phyloP scores from a whole-genome alignment of 75 land plant species.

The Ceratopteris richardii region DNA sequence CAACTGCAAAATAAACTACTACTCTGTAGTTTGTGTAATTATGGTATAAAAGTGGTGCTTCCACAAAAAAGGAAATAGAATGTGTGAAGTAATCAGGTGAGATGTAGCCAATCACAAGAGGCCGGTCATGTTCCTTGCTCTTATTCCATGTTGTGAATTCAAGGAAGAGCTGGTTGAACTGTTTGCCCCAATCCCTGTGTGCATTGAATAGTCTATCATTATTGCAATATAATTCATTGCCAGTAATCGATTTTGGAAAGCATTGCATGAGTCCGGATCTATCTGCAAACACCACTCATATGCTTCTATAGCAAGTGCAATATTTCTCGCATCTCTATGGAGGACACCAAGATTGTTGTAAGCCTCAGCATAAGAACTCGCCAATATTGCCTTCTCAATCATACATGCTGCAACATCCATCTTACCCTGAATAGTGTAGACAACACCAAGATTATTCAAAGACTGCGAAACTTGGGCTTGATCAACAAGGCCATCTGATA shows the following conservation, averaged over 20 bases:
- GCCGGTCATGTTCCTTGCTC: conserved; percentile 69
- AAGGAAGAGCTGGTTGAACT: conserved; percentile 64
- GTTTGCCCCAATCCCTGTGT: conserved; percentile 98
- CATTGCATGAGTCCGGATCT: conserved; percentile 98
- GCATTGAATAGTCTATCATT: conserved; percentile 78
- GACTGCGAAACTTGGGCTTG: conserved; percentile 92
- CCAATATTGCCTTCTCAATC: conserved; percentile 95
- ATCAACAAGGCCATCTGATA: conserved; percentile 92
- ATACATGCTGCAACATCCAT: conserved; percentile 97
- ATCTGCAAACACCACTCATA: conserved; percentile 91
- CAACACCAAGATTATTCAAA: conserved; percentile 95
- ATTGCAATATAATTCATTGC: conserved; percentile 89
- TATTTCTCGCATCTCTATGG: conserved; percentile 93
- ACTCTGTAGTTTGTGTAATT: conserved; percentile 85
- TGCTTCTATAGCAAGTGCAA: conserved; percentile 77
- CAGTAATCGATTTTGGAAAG: conserved; percentile 92
- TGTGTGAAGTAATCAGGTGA: conserved; percentile 99
- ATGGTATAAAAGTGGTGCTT: conserved; percentile 89
- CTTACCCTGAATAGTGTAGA: conserved; percentile 97
- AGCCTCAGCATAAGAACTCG: conserved; percentile 94
- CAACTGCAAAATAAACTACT: conserved; percentile 94
- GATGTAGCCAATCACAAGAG: conserved; percentile 85
- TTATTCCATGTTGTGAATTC: conserved; percentile 83
- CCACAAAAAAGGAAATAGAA: conserved; percentile 96
- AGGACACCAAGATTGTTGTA: conserved; percentile 92